These are phyloP conservation scores for Termitomyces sp. DNA, from an alignment of 768 basidiomycete genomes.

Conservation along the genomic window DNA sequence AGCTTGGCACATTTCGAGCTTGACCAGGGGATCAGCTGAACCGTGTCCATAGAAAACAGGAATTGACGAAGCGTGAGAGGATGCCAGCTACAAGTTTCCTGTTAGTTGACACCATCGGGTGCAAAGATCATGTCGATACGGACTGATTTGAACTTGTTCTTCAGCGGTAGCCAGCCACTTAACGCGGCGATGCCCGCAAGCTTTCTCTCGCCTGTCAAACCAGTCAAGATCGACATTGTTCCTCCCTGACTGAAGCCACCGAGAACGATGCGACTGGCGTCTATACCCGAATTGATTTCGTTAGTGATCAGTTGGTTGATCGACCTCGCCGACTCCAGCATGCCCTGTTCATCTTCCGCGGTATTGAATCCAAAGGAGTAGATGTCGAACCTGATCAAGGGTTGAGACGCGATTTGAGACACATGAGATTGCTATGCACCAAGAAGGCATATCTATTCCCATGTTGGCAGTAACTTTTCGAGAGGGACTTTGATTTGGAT, in stretches of 20 bases:
- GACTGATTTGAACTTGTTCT: slow-evolving; percentile 62
- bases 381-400: slow-evolving; percentile 68
- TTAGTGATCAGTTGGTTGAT: slow-evolving; percentile 68
- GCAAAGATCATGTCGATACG: slow-evolving; percentile 14
- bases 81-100: slow-evolving; percentile 47
- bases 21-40: slow-evolving; percentile 69
- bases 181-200: slow-evolving; percentile 71
- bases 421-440: slow-evolving; percentile 37
- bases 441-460: slow-evolving; percentile 73
- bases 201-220: slow-evolving; percentile 60
- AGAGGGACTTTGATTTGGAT: slow-evolving; percentile 34
- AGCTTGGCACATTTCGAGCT: slow-evolving; percentile 44
- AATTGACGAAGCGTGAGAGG: slow-evolving; percentile 51
- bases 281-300: slow-evolving; percentile 72
- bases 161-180: slow-evolving; percentile 79
- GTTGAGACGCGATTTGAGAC: slow-evolving; percentile 1
- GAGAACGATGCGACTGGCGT: slow-evolving; percentile 69
- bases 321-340: slow-evolving; percentile 58
- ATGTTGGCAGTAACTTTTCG: slow-evolving; percentile 73
- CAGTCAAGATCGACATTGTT: slow-evolving; percentile 74
- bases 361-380: slow-evolving; percentile 56
- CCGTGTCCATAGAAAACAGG: slow-evolving; percentile 92
- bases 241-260: slow-evolving; percentile 91
- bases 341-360: slow-evolving; percentile 73
- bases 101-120: background rate